Percentiles rank a stretch among this genome's conserved stretches.
Evolutionary conservation across 2,329 filamentous ascomycete species (phyloP).

Genomic region (Penicillium sp.): DNA sequence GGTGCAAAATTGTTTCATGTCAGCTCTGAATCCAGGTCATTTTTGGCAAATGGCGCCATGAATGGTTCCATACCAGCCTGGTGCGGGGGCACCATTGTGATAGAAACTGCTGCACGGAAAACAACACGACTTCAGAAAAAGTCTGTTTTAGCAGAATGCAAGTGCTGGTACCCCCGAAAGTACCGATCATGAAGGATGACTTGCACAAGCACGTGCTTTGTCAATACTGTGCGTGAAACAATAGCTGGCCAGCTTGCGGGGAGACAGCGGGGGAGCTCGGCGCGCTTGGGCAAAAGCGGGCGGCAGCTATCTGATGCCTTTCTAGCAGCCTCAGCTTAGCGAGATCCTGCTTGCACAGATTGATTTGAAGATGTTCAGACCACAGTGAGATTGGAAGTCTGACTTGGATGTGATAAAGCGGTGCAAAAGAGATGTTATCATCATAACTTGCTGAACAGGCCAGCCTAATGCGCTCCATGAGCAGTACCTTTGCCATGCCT

Average conservation of each 20-base stretch:
- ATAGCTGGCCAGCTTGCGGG: slow-evolving; percentile 12
- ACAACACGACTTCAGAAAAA: neutral
- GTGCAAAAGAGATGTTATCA: too few relatives aligned
- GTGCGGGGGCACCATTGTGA: slow-evolving; percentile 28
- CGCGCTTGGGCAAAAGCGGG: slow-evolving; percentile 17
- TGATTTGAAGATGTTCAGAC: too few relatives aligned
- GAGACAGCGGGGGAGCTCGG: slow-evolving; percentile 24
- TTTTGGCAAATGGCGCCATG: too few relatives aligned
- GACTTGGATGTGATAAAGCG: too few relatives aligned
- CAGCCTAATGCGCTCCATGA: slow-evolving; percentile 13
- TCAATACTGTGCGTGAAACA: neutral
- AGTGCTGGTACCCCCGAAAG: neutral
- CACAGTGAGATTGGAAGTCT: too few relatives aligned
- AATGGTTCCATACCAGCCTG: slow-evolving; percentile 27
- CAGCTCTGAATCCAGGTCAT: slow-evolving; percentile 1
- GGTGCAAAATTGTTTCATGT: neutral
- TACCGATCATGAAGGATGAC: neutral
- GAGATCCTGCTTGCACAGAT: too few relatives aligned
- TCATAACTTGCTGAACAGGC: too few relatives aligned
- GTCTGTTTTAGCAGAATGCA: neutral
- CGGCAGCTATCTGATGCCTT: slow-evolving; percentile 14
- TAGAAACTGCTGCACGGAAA: neutral
- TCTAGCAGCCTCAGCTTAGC: too few relatives aligned
- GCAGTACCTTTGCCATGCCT: slow-evolving; percentile 1
- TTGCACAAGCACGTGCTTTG: too few relatives aligned